These are phyloP conservation scores for Filosporella fistucella DNA, from an alignment of 495 filamentous ascomycete species.

Conservation along the genomic window DNA sequence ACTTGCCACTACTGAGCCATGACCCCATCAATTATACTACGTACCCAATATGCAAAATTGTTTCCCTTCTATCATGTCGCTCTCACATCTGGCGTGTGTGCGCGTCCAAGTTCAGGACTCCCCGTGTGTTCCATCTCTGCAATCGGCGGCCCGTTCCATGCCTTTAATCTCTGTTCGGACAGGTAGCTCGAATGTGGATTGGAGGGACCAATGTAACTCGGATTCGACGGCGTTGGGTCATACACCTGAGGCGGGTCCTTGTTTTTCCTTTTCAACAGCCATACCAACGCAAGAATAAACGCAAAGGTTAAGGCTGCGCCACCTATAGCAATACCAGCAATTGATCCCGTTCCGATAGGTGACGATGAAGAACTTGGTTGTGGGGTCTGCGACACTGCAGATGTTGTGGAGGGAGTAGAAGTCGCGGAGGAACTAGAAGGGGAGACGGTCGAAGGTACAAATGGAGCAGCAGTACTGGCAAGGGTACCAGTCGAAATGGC, in stretches of 20 bases:
- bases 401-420: background rate
- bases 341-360: conserved; percentile 12
- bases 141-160: conserved; percentile 1
- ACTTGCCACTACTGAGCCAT: too few species aligned
- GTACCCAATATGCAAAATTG: too few species aligned
- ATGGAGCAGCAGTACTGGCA: background rate
- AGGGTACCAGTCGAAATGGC: background rate
- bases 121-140: conserved; percentile 8
- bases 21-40: too few species aligned
- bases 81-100: too few species aligned
- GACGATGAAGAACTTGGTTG: background rate
- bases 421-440: conserved; percentile 3
- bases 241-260: background rate
- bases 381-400: background rate
- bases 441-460: background rate
- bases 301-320: conserved; percentile 16
- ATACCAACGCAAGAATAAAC: conserved; percentile 9
- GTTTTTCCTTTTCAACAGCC: conserved; percentile 2
- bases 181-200: conserved; percentile 8
- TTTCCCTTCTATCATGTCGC: too few species aligned
- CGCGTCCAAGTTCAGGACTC: background rate
- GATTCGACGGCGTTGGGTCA: conserved; percentile 2
- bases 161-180: background rate
- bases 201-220: background rate
- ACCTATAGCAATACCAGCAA: conserved; percentile 21